These are phyloP conservation scores for Thielaviopsis euricoi DNA, from an alignment of 2,329 filamentous ascomycete genomes.

Conservation along the genomic window DNA sequence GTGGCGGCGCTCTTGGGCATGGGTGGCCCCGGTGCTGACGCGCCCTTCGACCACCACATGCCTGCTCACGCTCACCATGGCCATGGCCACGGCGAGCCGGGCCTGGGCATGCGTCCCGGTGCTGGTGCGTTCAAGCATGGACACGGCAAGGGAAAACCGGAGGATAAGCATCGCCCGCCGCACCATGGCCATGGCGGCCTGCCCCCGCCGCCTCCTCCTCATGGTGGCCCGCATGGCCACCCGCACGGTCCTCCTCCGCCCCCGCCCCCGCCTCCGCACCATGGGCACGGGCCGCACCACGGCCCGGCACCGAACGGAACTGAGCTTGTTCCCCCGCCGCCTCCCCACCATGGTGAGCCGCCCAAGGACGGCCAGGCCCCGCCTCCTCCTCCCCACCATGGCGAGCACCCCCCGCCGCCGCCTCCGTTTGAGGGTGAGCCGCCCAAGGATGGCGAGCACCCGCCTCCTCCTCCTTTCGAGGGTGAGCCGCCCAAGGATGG, in stretches of 20 bases:
- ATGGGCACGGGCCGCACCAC: background rate
- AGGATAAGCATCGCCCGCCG: background rate
- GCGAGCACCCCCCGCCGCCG: background rate
- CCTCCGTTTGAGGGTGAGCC: background rate
- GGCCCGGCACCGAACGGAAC: background rate
- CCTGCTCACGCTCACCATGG: constrained; percentile 5
- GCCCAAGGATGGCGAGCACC: background rate
- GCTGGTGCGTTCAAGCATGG: constrained; percentile 2
- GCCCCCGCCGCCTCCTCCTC: too few relatives aligned
- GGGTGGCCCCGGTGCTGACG: background rate
- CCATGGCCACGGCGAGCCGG: constrained; percentile 4
- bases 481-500: background rate
- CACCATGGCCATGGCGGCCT: background rate
- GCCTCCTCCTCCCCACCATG: background rate
- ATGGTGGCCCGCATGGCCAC: background rate
- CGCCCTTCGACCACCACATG: background rate
- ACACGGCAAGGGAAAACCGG: background rate
- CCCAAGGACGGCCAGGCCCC: background rate
- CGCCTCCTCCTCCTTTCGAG: background rate
- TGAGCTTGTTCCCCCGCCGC: background rate
- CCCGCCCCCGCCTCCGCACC: background rate
- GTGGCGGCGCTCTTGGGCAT: background rate
- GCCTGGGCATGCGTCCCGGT: constrained; percentile 7
- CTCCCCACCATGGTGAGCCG: background rate
- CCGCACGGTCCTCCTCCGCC: background rate